phyloP scores from a whole-genome alignment of 345 rosid species.

The Turnera subulata region DNA sequence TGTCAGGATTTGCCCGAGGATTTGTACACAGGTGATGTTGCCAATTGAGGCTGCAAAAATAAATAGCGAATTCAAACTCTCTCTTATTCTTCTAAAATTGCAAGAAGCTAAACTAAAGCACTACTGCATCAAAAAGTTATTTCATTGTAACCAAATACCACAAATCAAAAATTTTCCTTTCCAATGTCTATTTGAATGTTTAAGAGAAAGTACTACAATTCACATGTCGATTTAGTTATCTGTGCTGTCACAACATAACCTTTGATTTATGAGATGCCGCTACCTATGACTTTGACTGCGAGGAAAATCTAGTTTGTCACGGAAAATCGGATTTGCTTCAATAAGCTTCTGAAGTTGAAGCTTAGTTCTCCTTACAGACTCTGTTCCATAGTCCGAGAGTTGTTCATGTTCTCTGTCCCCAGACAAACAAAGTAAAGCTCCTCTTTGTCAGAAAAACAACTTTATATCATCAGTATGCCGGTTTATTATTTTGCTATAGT shows the following conservation, averaged over 20 bases:
- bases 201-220: neutral
- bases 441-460: too few species aligned
- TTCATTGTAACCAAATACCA: neutral
- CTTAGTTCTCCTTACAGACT: conserved; percentile 31
- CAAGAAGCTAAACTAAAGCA: neutral
- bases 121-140: neutral
- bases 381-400: conserved; percentile 33
- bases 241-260: conserved; percentile 24
- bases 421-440: neutral
- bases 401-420: conserved; percentile 36
- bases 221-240: neutral
- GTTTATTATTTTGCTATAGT: neutral
- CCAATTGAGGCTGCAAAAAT: conserved; percentile 49
- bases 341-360: conserved; percentile 34
- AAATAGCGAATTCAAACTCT: conserved; percentile 13
- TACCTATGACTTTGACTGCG: conserved; percentile 28
- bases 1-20: conserved; percentile 38
- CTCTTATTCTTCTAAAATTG: neutral
- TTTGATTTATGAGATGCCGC: conserved; percentile 40
- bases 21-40: conserved; percentile 39
- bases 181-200: too few species aligned
- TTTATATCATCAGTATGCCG: too few species aligned
- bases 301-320: conserved; percentile 39
- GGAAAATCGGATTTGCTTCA: conserved; percentile 42
- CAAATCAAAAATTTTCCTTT: too few species aligned